Evolutionary conservation across 148 eudicot genomes (phyloP).

Genomic region (Oxyria digyna): DNA sequence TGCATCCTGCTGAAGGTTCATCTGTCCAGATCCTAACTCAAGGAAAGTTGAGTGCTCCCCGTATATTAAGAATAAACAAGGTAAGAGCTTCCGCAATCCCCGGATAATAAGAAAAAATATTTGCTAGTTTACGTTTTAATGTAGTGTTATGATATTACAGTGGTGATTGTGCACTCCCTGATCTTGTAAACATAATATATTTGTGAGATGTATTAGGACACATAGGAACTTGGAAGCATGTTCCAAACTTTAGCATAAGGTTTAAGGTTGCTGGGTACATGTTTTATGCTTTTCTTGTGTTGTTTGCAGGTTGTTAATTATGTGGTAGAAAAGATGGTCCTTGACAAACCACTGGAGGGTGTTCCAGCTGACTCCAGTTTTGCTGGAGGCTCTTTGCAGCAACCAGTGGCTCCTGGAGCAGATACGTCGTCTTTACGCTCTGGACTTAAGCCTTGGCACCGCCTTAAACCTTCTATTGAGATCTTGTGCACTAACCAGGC

Average conservation of each 20-base stretch:
- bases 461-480: conserved; percentile 76
- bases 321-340: conserved; percentile 82
- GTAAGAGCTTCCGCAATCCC: conserved; percentile 18
- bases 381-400: conserved; percentile 46
- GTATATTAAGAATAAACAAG: conserved; percentile 92
- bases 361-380: conserved; percentile 40
- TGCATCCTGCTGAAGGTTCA: conserved; percentile 88
- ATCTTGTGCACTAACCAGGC: conserved; percentile 93
- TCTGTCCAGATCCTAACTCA: conserved; percentile 75
- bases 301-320: conserved; percentile 68
- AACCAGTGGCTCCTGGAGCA: conserved; percentile 31
- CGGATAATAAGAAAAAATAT: too few relatives aligned
- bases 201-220: too few relatives aligned
- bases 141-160: background rate
- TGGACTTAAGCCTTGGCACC: conserved; percentile 72
- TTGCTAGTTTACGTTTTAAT: too few relatives aligned
- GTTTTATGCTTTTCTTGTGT: background rate
- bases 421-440: conserved; percentile 55
- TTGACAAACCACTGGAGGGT: conserved; percentile 64
- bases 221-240: background rate
- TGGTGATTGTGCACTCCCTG: background rate
- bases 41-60: conserved; percentile 97
- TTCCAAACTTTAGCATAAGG: background rate
- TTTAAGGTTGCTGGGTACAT: background rate
- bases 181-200: background rate